Percentiles rank a stretch among this genome's conserved stretches.
Conservation (phyloP, 805 yeast species). For the Yamadazyma sp. region DNA sequence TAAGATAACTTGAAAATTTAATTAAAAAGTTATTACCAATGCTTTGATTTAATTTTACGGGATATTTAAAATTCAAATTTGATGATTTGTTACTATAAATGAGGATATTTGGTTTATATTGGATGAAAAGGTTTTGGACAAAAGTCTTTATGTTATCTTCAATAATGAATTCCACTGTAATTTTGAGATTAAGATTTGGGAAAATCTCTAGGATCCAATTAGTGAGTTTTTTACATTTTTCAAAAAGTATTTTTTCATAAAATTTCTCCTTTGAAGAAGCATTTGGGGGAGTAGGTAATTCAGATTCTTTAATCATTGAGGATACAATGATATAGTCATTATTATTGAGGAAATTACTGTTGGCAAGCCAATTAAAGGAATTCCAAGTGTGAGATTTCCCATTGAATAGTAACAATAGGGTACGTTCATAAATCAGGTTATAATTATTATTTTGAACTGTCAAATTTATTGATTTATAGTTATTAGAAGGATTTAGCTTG, state of each 20-base stretch:
- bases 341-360: conserved; percentile 25
- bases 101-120: conserved; percentile 40
- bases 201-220: conserved; percentile 18
- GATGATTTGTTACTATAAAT: conserved; percentile 37
- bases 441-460: conserved; percentile 42
- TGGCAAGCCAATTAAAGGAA: conserved; percentile 34
- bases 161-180: conserved; percentile 38
- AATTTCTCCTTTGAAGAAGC: neutral
- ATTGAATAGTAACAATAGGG: conserved; percentile 34
- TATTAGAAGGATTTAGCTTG: conserved; percentile 27
- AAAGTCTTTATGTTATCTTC: conserved; percentile 31
- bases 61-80: conserved; percentile 42
- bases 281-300: conserved; percentile 2
- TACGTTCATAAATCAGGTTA: conserved; percentile 17
- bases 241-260: conserved; percentile 11
- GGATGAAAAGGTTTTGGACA: conserved; percentile 34
- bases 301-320: conserved; percentile 15
- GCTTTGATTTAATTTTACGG: conserved; percentile 24
- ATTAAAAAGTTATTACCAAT: conserved; percentile 27
- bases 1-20: conserved; percentile 34
- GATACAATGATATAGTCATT: conserved; percentile 40
- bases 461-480: conserved; percentile 37
- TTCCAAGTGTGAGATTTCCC: conserved; percentile 47
- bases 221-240: conserved; percentile 25
- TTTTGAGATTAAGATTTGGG: conserved; percentile 25